A percentile compares a stretch with the other conserved stretches of the same genome.
Evolutionary conservation across 169 alveolate species (phyloP).

Genomic region (Plasmodium blacklocki): DNA sequence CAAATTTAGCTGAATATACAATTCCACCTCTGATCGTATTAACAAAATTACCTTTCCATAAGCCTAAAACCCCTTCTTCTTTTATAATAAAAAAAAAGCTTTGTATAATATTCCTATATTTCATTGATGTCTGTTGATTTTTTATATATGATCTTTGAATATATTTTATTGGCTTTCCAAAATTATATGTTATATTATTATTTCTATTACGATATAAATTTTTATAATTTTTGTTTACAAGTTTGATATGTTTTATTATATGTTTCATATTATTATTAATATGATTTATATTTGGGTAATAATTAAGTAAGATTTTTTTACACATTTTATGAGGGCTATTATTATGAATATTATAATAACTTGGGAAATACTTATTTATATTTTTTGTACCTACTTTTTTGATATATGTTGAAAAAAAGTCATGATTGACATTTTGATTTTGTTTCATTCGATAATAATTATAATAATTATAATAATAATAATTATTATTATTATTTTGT

Average conservation of each 20-base stretch:
- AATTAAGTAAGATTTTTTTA: constrained; percentile 28
- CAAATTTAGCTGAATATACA: constrained; percentile 90
- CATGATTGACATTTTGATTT: too few species aligned
- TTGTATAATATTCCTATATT: constrained; percentile 83
- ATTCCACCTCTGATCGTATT: constrained; percentile 89
- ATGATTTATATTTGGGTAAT: constrained; percentile 3
- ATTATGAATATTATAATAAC: constrained; percentile 1
- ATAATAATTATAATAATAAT: too few species aligned
- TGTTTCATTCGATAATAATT: too few species aligned
- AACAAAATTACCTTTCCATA: constrained; percentile 90
- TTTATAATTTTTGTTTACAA: constrained; percentile 1
- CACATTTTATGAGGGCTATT: constrained; percentile 29
- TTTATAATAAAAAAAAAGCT: constrained; percentile 82
- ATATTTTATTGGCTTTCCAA: too few species aligned
- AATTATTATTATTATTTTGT: background rate
- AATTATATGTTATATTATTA: constrained; percentile 11
- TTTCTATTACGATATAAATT: constrained; percentile 5
- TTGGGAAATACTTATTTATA: background rate
- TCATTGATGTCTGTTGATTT: background rate
- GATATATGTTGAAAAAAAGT: background rate
- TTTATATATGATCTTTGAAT: too few species aligned
- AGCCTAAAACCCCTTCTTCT: constrained; percentile 89
- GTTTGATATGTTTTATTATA: background rate
- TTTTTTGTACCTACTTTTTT: background rate
- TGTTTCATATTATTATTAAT: constrained; percentile 20